Conservation (phyloP, 2,329 filamentous ascomycete species). For the Saccharata proteae region DNA sequence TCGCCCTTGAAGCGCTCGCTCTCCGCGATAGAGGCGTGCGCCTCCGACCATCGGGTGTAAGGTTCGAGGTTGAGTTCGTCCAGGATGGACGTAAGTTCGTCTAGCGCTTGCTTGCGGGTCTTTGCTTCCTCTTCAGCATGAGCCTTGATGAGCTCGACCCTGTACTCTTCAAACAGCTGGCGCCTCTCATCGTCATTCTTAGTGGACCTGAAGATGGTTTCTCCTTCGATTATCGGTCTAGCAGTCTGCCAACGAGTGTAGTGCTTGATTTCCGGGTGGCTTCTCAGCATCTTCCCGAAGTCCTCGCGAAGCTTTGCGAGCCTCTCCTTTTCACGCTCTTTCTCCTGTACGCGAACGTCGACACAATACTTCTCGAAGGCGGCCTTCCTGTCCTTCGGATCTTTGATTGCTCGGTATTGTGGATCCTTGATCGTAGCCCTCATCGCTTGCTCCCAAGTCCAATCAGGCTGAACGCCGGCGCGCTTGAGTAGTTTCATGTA, state of each 20-base stretch:
- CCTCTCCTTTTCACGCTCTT: slow-evolving; percentile 87
- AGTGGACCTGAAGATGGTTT: slow-evolving; percentile 89
- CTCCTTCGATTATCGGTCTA: slow-evolving; percentile 82
- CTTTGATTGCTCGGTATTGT: slow-evolving; percentile 85
- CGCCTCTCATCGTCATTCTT: slow-evolving; percentile 78
- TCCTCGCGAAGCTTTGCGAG: slow-evolving; percentile 83
- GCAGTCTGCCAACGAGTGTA: slow-evolving; percentile 97
- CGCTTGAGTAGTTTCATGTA: slow-evolving; percentile 84
- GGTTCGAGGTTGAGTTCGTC: slow-evolving; percentile 74
- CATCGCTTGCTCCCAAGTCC: slow-evolving; percentile 85
- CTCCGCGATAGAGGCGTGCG: slow-evolving; percentile 67
- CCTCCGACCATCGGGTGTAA: slow-evolving; percentile 90
- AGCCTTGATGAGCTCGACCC: slow-evolving; percentile 67
- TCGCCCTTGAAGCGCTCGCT: slow-evolving; percentile 68
- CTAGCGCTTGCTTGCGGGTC: slow-evolving; percentile 68
- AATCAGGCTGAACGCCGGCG: slow-evolving; percentile 77
- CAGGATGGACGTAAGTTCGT: slow-evolving; percentile 67
- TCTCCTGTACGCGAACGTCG: slow-evolving; percentile 82
- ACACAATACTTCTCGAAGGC: slow-evolving; percentile 93
- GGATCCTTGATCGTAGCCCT: slow-evolving; percentile 77
- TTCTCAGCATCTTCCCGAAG: slow-evolving; percentile 91
- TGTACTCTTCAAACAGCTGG: slow-evolving; percentile 88
- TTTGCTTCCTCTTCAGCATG: slow-evolving; percentile 64
- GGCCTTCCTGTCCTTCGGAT: slow-evolving; percentile 77
- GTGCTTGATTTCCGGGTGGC: slow-evolving; percentile 92